Base-by-base conservation (phyloP, 768 basidiomycete species). In the Mycena polygramma region DNA sequence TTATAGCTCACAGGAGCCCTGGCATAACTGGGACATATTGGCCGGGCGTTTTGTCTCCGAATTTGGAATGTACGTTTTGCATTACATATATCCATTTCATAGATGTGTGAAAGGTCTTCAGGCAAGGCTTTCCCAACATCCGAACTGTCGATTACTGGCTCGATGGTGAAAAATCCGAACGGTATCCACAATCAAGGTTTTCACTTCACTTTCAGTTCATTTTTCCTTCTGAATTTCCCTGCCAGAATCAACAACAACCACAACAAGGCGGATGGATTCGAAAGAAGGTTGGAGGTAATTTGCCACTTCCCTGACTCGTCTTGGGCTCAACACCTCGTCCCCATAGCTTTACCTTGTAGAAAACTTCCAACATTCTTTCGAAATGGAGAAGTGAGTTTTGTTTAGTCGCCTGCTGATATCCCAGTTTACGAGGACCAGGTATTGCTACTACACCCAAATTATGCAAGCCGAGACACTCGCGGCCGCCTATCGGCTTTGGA, bases 381-480 rank as follows among this genome's bases (percentile, higher is more conserved):
- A 96, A 74, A 91, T 97, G 79, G 94, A 96, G 76, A 94, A 92
- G 93, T 91, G 62, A 30, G 64, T 53, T 45, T 49, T 54, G 59
- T 59, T 60, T 43, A 11, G 30, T n/a, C 20, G 14, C 48, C 4
- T 17, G 13, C 35, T 62, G 68, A 41, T 20, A 36, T 62, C 57
- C 61, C 57, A 68, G 72, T 55, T 71, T 41, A 73, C 61, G 26
- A 49, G 11, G 35, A 36, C 54, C 73, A 95, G 94, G 79, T 98
- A 97, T 81, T 88, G 94, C 17, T 98, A 96, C 81, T 95, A 94
- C 76, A 97, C 97, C 7, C 97, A 98, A 81, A 83, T 97, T 64
- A 97, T 98, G 94, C 97, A 99, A 81, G 94, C 96, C 5, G 97
- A 98, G 80, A 91, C 93, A 2, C 85, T 98, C 22, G 89, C 91